Evolutionary conservation across 1,284 basidiomycete species (phyloP).

Genomic region (Austroboletus niveus): DNA sequence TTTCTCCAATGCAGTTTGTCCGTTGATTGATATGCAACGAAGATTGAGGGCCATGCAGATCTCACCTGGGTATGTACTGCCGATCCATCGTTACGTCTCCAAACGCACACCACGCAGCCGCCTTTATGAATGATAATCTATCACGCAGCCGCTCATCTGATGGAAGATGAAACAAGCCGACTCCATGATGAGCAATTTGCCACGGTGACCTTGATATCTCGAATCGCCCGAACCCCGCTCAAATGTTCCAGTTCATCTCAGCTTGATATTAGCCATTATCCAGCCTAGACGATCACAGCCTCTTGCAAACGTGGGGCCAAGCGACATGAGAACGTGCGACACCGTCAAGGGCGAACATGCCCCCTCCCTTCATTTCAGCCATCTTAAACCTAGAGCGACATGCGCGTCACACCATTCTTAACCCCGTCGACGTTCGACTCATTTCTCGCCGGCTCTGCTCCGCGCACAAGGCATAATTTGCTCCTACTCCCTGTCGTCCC

Average conservation of each 20-base stretch:
- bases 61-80: conserved; percentile 3
- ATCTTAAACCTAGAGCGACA: conserved; percentile 5
- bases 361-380: conserved; percentile 17
- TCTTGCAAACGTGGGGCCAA: conserved; percentile 17
- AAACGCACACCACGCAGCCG: conserved; percentile 1
- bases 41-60: conserved; percentile 10
- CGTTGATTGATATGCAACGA: conserved; percentile 18
- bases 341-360: conserved; percentile 12
- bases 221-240: conserved; percentile 17
- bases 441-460: conserved; percentile 3
- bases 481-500: conserved; percentile 13
- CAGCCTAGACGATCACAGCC: conserved; percentile 20
- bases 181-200: conserved; percentile 14
- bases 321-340: conserved; percentile 28
- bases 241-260: conserved; percentile 13
- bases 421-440: conserved; percentile 6
- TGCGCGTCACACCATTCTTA: conserved; percentile 9
- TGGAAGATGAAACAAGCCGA: conserved; percentile 12
- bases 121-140: conserved; percentile 12
- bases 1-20: neutral
- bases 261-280: conserved; percentile 8
- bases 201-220: conserved; percentile 15
- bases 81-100: neutral
- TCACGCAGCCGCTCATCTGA: conserved; percentile 15
- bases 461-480: conserved; percentile 18